Conservation (phyloP, 2,329 filamentous ascomycete genomes). For the Colletotrichum nymphaeae region DNA sequence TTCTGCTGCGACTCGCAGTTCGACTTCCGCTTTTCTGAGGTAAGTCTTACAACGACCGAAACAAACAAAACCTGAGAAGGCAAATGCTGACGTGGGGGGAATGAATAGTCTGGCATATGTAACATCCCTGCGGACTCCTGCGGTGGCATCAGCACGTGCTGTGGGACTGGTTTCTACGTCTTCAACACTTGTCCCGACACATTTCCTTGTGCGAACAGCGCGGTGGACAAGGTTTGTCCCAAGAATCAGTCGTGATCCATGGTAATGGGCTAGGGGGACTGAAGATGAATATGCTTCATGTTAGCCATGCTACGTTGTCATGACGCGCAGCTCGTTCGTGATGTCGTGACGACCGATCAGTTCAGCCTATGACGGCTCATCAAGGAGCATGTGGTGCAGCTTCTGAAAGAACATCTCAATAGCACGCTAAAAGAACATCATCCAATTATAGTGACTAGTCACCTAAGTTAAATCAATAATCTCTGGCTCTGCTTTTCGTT, state of each 20-base stretch:
- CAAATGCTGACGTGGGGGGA: not conserved
- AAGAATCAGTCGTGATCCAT: not conserved
- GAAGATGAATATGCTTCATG: not conserved
- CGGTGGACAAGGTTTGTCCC: not conserved
- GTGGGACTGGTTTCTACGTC: not conserved
- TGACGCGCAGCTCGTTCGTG: too few species aligned
- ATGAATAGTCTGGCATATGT: not conserved
- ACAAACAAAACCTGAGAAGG: not conserved
- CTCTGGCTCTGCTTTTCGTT: slow-evolving; percentile 27
- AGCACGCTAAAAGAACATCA: too few species aligned
- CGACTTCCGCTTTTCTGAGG: not conserved
- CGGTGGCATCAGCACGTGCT: not conserved
- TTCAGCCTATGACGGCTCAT: too few species aligned
- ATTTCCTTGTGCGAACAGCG: not conserved
- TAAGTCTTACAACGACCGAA: not conserved
- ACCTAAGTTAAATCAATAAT: slow-evolving; percentile 26
- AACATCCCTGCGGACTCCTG: not conserved
- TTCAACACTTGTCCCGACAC: not conserved
- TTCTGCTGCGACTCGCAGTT: not conserved
- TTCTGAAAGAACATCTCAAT: too few species aligned
- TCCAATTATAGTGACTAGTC: not conserved
- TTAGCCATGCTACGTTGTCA: not conserved
- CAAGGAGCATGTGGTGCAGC: too few species aligned
- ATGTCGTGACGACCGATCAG: too few species aligned
- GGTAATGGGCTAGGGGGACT: not conserved